These are phyloP conservation scores for Tetrahymena borealis DNA, from an alignment of 73 alveolate genomes.

Conservation along the genomic window DNA sequence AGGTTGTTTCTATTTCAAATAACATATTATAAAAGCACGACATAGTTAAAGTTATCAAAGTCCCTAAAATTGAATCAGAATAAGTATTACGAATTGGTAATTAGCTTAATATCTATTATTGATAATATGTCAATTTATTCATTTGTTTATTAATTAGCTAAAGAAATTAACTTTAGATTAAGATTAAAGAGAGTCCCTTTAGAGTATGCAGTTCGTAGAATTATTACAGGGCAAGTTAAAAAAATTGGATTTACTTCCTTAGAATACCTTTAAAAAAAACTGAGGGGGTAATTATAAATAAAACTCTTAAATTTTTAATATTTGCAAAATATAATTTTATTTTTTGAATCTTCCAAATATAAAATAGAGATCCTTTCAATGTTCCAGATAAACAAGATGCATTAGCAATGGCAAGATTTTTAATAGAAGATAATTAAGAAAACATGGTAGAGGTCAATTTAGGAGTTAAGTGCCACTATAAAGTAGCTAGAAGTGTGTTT, in stretches of 20 bases:
- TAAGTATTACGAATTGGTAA: background rate
- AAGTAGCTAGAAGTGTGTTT: background rate
- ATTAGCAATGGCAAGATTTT: background rate
- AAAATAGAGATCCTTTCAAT: background rate
- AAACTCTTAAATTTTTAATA: background rate
- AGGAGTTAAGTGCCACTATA: background rate
- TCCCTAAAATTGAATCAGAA: background rate
- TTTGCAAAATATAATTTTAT: too few relatives aligned
- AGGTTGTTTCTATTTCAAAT: background rate
- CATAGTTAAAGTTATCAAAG: background rate
- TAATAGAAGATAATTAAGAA: background rate
- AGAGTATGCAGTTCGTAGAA: background rate
- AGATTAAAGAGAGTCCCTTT: background rate
- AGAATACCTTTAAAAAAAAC: background rate
- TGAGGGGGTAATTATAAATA: background rate
- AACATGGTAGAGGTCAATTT: background rate
- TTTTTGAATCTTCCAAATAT: too few relatives aligned
- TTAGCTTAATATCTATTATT: background rate
- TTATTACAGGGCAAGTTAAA: background rate
- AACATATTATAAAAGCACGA: background rate
- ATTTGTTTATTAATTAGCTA: background rate
- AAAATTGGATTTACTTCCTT: background rate
- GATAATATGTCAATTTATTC: background rate
- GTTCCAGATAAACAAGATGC: background rate
- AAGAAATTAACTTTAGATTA: background rate